A percentile compares a stretch with the other conserved stretches of the same genome.
Evolutionary conservation across 2,329 filamentous ascomycete genomes (phyloP).

Genomic region (Venturia pyrina): DNA sequence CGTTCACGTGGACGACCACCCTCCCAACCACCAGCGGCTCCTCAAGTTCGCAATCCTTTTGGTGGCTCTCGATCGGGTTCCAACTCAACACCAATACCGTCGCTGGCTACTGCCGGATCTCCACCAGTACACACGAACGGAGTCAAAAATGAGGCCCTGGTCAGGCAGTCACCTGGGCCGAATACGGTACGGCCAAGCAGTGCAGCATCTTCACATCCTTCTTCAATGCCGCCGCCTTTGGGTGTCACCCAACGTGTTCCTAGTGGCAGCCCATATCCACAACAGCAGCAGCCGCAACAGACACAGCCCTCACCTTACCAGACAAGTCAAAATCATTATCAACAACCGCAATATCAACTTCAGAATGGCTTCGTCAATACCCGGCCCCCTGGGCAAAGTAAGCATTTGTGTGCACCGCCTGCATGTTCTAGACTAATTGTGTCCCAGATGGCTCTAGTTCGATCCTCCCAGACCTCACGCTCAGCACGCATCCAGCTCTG

Average conservation of each 20-base stretch:
- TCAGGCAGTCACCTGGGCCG: slow-evolving; percentile 34
- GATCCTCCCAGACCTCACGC: slow-evolving; percentile 54
- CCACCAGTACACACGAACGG: slow-evolving; percentile 23
- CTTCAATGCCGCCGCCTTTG: slow-evolving; percentile 30
- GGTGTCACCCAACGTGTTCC: slow-evolving; percentile 22
- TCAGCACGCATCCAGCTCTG: slow-evolving; percentile 59
- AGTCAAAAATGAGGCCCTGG: slow-evolving; percentile 30
- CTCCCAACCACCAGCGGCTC: slow-evolving; percentile 17
- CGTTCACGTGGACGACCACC: slow-evolving; percentile 12
- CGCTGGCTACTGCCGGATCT: slow-evolving; percentile 28
- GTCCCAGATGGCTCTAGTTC: slow-evolving; percentile 46
- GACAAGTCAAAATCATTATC: slow-evolving; percentile 19
- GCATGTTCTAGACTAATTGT: slow-evolving; percentile 16
- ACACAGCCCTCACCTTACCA: slow-evolving; percentile 17
- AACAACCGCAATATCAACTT: slow-evolving; percentile 20
- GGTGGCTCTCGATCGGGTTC: slow-evolving; percentile 15
- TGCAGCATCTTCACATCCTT: slow-evolving; percentile 24
- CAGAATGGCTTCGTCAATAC: slow-evolving; percentile 22
- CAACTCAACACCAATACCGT: slow-evolving; percentile 15
- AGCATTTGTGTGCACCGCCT: slow-evolving; percentile 15
- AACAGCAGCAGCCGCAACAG: slow-evolving; percentile 11
- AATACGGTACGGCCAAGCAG: slow-evolving; percentile 28
- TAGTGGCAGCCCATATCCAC: slow-evolving; percentile 34
- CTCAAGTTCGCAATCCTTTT: slow-evolving; percentile 23
- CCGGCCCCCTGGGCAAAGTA: slow-evolving; percentile 36